Base-by-base conservation (phyloP, 108 stramenopile species). In the Nitzschia palea region DNA sequence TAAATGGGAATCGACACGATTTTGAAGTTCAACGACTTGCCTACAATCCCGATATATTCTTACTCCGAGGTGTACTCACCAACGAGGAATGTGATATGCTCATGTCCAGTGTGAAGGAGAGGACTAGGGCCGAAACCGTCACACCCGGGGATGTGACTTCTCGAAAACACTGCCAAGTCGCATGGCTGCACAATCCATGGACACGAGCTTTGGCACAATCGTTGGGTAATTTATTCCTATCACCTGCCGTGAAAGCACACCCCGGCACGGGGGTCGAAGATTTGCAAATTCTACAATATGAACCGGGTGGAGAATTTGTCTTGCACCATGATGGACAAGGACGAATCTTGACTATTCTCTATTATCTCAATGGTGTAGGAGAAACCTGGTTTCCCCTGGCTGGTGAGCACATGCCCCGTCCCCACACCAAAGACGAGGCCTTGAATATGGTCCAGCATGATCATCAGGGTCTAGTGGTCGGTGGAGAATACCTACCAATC, bases 381-480 rank as follows among this genome's bases (percentile, higher is more conserved):
- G 86, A 53, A 12, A 87, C 86, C 4, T 87, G 83, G 83, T 84
- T 87, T 67, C 86, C 86, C 17, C 61, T 84, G 55, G 86, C 86
- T 22, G 44, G 48, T 42, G 51, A 50, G 5, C 12, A 37, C 12
- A 29, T 12, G 2, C 2, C 34, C 8, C 43, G 14, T 9, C 35
- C 23, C 1, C 33, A n/a, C n/a, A 23, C 29, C 44, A 57, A 37
- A 22, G 1, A 48, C 14, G 29, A 65, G 55, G 45, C 64, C n/a
- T 14, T 54, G 28, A 22, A 45, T 9, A 1, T 28, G 28, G 33
- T 55, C 50, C n/a, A 55, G 14, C 44, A 29, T 14, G 29, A 40
- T 12, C 52, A 55, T 37, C 6, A 12, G 36, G 18, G 2, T 15
- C 36, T 27, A 53, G 20, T 40, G 25, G 55, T 27, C 53, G 69